Conservation (phyloP, 768 basidiomycete genomes). For the Exidia glandulosa region DNA sequence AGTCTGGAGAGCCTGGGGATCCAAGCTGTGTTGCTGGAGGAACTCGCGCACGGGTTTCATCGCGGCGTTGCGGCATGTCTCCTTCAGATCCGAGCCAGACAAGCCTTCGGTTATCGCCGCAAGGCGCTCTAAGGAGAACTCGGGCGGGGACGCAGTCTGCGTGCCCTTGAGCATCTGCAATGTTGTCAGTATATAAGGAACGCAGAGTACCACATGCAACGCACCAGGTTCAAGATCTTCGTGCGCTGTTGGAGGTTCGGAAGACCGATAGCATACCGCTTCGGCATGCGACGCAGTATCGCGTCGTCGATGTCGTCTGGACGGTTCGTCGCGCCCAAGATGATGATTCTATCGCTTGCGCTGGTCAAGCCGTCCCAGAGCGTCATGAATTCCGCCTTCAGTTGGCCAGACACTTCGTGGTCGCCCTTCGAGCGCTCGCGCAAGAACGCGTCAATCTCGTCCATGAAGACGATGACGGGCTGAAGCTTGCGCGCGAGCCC, state of each 20-base stretch:
- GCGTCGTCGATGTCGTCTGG: slow-evolving; percentile 86
- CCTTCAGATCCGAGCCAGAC: slow-evolving; percentile 86
- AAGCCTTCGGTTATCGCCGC: slow-evolving; percentile 61
- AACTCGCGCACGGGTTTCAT: slow-evolving; percentile 87
- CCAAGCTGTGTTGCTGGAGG: slow-evolving; percentile 33
- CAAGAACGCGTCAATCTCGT: slow-evolving; percentile 95
- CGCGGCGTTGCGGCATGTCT: slow-evolving; percentile 86
- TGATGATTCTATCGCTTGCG: slow-evolving; percentile 68
- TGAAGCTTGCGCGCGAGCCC: slow-evolving; percentile 88
- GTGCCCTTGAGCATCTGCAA: slow-evolving; percentile 78
- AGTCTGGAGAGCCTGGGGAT: neutral
- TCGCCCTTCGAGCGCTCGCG: slow-evolving; percentile 79
- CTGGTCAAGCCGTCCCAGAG: slow-evolving; percentile 93
- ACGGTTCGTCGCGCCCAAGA: slow-evolving; percentile 91
- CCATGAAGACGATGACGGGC: slow-evolving; percentile 95
- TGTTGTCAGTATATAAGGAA: neutral
- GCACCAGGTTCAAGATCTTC: slow-evolving; percentile 73
- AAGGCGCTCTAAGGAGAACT: slow-evolving; percentile 50
- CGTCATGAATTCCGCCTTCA: slow-evolving; percentile 96
- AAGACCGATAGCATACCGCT: slow-evolving; percentile 78
- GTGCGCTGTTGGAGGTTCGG: slow-evolving; percentile 69
- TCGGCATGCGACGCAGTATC: slow-evolving; percentile 94
- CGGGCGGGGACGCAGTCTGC: slow-evolving; percentile 43
- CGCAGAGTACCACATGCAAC: slow-evolving; percentile 10
- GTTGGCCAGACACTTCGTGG: slow-evolving; percentile 97